A percentile compares a stretch with the other conserved stretches of the same genome.
These are phyloP conservation scores for Oxalis stricta DNA, from an alignment of 441 rosid species.

Conservation along the genomic window DNA sequence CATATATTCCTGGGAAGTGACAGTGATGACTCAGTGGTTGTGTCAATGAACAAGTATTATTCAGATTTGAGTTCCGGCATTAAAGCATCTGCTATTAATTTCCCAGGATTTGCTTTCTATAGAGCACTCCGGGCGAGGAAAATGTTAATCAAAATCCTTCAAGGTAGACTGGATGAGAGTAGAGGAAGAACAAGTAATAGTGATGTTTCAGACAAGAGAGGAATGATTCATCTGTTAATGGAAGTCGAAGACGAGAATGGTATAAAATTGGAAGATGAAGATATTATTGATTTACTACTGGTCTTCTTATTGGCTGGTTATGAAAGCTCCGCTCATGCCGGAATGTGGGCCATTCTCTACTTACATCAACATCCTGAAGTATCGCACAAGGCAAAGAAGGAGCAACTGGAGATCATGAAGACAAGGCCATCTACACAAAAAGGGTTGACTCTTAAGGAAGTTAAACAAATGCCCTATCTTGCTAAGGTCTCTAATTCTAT, in stretches of 20 bases:
- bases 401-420: slow-evolving; percentile 21
- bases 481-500: slow-evolving; percentile 8
- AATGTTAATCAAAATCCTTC: slow-evolving; percentile 10
- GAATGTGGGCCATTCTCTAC: slow-evolving; percentile 13
- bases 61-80: slow-evolving; percentile 12
- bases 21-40: slow-evolving; percentile 4
- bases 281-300: slow-evolving; percentile 12
- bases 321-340: slow-evolving; percentile 16
- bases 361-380: slow-evolving; percentile 12
- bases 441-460: slow-evolving; percentile 16
- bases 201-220: not conserved
- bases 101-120: slow-evolving; percentile 22
- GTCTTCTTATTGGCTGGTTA: slow-evolving; percentile 17
- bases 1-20: slow-evolving; percentile 15
- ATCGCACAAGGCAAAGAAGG: slow-evolving; percentile 16
- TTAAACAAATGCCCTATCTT: slow-evolving; percentile 19
- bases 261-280: slow-evolving; percentile 10
- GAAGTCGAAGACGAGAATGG: slow-evolving; percentile 18
- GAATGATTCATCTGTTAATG: slow-evolving; percentile 14
- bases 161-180: slow-evolving; percentile 7
- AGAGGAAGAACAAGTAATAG: slow-evolving; percentile 6
- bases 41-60: slow-evolving; percentile 14
- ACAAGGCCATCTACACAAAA: slow-evolving; percentile 10
- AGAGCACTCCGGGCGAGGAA: slow-evolving; percentile 18
- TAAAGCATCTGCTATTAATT: slow-evolving; percentile 14